Conservation (phyloP, 1,139 yeast species). For the Taphrina sp. region DNA sequence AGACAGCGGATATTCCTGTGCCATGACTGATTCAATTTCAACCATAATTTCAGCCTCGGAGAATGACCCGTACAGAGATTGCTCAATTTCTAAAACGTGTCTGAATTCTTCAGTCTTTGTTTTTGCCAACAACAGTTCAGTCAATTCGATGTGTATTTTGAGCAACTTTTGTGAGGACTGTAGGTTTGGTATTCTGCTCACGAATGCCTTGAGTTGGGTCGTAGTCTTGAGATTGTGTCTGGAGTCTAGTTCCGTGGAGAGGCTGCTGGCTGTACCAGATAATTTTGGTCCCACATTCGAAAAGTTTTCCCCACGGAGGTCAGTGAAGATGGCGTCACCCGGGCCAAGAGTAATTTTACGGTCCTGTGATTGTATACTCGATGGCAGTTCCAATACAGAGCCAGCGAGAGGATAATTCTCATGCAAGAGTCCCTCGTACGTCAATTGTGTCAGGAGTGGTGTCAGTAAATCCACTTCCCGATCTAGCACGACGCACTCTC, state of each 20-base stretch:
- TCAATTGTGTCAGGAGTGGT: conserved; percentile 69
- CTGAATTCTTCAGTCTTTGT: conserved; percentile 57
- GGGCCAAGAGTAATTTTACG: conserved; percentile 45
- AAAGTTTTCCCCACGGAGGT: conserved; percentile 68
- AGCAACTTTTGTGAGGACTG: conserved; percentile 68
- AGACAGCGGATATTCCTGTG: conserved; percentile 46
- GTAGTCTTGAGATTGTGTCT: conserved; percentile 61
- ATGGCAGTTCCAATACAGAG: conserved; percentile 49
- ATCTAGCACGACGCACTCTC: conserved; percentile 68
- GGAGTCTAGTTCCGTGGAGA: conserved; percentile 68
- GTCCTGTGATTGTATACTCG: conserved; percentile 41
- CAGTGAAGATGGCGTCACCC: conserved; percentile 49
- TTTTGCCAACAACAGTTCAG: conserved; percentile 62
- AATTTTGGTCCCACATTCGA: conserved; percentile 73
- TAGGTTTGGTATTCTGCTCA: conserved; percentile 64
- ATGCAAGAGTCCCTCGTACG: conserved; percentile 78
- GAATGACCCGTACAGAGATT: conserved; percentile 60
- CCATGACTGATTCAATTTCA: conserved; percentile 53
- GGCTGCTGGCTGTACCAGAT: conserved; percentile 65
- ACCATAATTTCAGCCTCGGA: conserved; percentile 57
- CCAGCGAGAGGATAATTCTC: conserved; percentile 60
- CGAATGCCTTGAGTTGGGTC: conserved; percentile 67
- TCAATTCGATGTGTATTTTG: conserved; percentile 66
- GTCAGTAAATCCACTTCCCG: conserved; percentile 71
- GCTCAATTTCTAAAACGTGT: conserved; percentile 65